Base-by-base conservation (phyloP, 441 rosid genomes). In the Aleurites moluccanus region DNA sequence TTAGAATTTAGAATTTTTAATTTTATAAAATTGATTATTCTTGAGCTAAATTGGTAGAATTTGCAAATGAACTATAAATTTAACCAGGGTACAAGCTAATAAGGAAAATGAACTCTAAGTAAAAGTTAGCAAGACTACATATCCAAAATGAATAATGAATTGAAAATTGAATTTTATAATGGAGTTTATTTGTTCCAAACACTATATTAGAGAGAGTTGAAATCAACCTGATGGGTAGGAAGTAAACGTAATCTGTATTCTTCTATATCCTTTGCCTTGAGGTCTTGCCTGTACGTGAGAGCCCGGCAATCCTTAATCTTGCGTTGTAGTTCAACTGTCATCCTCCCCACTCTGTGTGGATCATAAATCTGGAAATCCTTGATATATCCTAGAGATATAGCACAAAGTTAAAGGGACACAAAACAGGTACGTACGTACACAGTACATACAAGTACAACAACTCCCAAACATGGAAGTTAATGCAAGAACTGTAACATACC, bases 331-430 rank as follows among this genome's bases (percentile, higher is more conserved):
- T 92, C 92, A 77, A 92, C 97, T 16, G 87, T 87, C 81, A 96
- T 92, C 87, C 80, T 92, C 16, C 99, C 97, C 77, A 91, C 97
- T 81, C 98, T 84, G 10, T 89, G 97, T 52, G 92, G 96, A 82
- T 96, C 97, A 75, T 80, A 57, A 73, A 89, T 94, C 64, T 91
- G 85, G 80, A 85, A 91, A 61, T 83, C 81, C 85, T 89, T 93
- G 63, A 93, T 87, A 59, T 90, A 96, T 53, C 98, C 97, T 91
- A 65, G 42, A 69, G 67, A 15, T 38, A 38, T 60, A 16, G 4
- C n/a, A 65, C 33, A 74, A 72, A 55, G 47, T n/a, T 57, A 69
- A 66, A 28, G 50, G 50, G 4, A 10, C 1, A 14, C 8, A 16
- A 40, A 21, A 66, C 40, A 53, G 23, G 69, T n/a, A n/a, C n/a